phyloP scores from a whole-genome alignment of 2,329 filamentous ascomycete species.

The Nemania sp. region DNA sequence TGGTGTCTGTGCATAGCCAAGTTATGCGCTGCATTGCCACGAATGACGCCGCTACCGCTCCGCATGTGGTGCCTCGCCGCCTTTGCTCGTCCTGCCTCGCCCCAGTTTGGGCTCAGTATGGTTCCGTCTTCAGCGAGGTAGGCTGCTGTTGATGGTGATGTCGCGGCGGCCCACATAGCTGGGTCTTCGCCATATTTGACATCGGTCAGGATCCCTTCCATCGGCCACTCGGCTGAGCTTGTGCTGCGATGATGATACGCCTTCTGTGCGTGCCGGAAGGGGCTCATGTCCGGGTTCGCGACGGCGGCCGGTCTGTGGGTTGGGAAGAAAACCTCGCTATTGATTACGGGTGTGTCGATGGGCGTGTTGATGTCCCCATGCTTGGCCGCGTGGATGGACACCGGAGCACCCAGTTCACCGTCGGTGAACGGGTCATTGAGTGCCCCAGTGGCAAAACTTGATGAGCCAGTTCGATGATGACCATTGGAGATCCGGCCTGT shows the following conservation, averaged over 20 bases:
- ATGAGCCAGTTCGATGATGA: neutral
- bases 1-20: conserved; percentile 48
- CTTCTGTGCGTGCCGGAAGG: conserved; percentile 18
- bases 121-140: conserved; percentile 27
- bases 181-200: conserved; percentile 18
- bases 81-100: conserved; percentile 1
- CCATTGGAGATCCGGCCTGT: conserved; percentile 33
- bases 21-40: conserved; percentile 42
- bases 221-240: conserved; percentile 40
- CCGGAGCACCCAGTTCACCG: conserved; percentile 22
- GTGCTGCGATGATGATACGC: conserved; percentile 27
- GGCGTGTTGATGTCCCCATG: conserved; percentile 27
- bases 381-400: conserved; percentile 17
- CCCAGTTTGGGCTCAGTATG: conserved; percentile 30
- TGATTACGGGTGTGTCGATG: conserved; percentile 31
- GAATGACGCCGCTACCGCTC: neutral
- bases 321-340: conserved; percentile 30
- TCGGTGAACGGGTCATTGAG: conserved; percentile 40
- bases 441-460: conserved; percentile 35
- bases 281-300: conserved; percentile 21
- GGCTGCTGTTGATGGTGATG: conserved; percentile 18
- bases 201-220: conserved; percentile 36
- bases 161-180: conserved; percentile 22
- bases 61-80: neutral
- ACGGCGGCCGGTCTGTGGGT: conserved; percentile 11